A percentile compares a stretch with the other conserved stretches of the same genome.
Evolutionary conservation across 768 basidiomycete genomes (phyloP).

Genomic region (Pholiota molesta): DNA sequence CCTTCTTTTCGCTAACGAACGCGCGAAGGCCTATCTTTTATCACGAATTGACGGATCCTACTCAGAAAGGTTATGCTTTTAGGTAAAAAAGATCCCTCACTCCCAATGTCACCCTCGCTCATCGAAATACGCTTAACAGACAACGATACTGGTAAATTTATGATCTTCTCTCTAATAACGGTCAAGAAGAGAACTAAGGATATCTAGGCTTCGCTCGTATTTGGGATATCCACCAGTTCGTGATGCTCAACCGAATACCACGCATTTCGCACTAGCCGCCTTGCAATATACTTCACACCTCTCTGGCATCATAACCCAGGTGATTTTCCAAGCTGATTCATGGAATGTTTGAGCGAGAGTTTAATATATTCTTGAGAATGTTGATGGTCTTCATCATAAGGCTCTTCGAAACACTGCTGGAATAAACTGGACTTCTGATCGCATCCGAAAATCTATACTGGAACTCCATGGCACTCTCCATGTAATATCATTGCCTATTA

Average conservation of each 20-base stretch:
- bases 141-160: slow-evolving; percentile 76
- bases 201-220: slow-evolving; percentile 66
- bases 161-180: slow-evolving; percentile 10
- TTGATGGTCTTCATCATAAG: slow-evolving; percentile 94
- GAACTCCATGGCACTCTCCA: slow-evolving; percentile 91
- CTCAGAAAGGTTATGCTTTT: slow-evolving; percentile 68
- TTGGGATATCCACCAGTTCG: slow-evolving; percentile 87
- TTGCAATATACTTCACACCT: slow-evolving; percentile 71
- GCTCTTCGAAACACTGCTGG: slow-evolving; percentile 48
- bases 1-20: not conserved
- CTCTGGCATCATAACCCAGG: slow-evolving; percentile 75
- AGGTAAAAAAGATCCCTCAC: slow-evolving; percentile 46
- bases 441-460: slow-evolving; percentile 52
- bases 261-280: slow-evolving; percentile 86
- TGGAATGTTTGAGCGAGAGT: not conserved
- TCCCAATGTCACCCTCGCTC: not conserved
- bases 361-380: slow-evolving; percentile 50
- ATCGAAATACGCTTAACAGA: slow-evolving; percentile 37
- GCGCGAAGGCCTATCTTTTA: slow-evolving; percentile 67
- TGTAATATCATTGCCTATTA: slow-evolving; percentile 38
- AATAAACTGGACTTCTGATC: slow-evolving; percentile 38
- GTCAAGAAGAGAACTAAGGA: not conserved
- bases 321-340: slow-evolving; percentile 29
- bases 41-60: slow-evolving; percentile 79
- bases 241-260: slow-evolving; percentile 84